Base-by-base conservation (phyloP, 345 rosid genomes). In the Psidium friedrichsthalianum region DNA sequence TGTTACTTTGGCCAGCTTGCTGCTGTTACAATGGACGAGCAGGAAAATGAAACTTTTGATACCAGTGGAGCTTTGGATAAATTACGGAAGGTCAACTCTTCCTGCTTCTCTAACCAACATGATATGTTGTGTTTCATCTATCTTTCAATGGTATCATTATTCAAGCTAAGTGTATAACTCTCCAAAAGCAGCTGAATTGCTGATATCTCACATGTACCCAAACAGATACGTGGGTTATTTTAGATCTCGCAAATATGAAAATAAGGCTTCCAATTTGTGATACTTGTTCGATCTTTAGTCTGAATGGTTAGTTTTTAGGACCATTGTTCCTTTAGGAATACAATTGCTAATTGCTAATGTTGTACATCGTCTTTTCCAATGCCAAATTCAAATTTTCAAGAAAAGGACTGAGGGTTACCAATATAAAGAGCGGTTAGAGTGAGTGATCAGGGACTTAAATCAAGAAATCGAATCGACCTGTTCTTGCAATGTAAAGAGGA, bases 1-100 rank as follows among this genome's bases (percentile, higher is more conserved):
- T 83, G 90, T 95, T 92, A 94, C 99, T 82, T 89, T 97, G 86
- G 99, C 99, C 83, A 97, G 91, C 96, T 97, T 82, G 99, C 99
- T 83, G 99, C 99, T 88, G 99, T 97, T 84, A 97, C 99, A 64
- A 94, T 92, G 93, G 99, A 97, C 91, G 99, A 96, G 85, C 95
- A 93, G 86, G 99, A 95, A 86, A 96, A 96, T 87, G 99, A 97
- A 92, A 97, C 98, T 61, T 97, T 97, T 89, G 99, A 97, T 91
- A 88, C 98, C 51, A 97, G 99, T 91, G 99, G 99, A 84, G 99
- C 99, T 87, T 87, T 95, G 90, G 99, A 97, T 91, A 94, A 90
- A 89, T 87, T 97, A 89, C 95, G 95, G 88, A 97, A 97, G 98
- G 99, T 97, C 61, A 90, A 92, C 82, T 82, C 84, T 86, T 54